These are phyloP conservation scores for Diaporthe longicolla DNA, from an alignment of 2,329 filamentous ascomycete species.

Conservation along the genomic window DNA sequence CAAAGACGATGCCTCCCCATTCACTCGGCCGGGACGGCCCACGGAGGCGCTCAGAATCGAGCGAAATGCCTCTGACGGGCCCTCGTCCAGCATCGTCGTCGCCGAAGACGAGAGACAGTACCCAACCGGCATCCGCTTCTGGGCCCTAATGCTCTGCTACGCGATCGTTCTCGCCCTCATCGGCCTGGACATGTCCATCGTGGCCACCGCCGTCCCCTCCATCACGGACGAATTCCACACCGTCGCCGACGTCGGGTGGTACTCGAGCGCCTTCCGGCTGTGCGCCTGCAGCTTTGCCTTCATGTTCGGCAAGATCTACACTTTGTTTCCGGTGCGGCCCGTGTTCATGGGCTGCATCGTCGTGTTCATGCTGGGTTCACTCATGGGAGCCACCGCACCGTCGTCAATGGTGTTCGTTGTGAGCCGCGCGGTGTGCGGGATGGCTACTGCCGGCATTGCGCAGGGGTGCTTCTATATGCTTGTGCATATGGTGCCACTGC, in stretches of 20 bases:
- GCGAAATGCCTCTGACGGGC: not conserved
- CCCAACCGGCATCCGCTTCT: constrained; percentile 39
- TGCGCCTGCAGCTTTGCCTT: constrained; percentile 41
- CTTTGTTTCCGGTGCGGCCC: constrained; percentile 26
- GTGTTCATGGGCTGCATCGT: constrained; percentile 37
- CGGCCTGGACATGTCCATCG: constrained; percentile 37
- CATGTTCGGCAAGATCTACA: constrained; percentile 41
- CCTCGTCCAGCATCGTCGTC: not conserved
- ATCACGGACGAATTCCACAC: constrained; percentile 42
- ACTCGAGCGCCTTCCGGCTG: constrained; percentile 38
- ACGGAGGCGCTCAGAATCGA: constrained; percentile 1
- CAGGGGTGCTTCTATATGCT: constrained; percentile 41
- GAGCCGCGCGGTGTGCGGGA: constrained; percentile 39
- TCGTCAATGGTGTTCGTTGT: constrained; percentile 32
- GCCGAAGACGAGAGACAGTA: constrained; percentile 38
- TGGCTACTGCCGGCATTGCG: constrained; percentile 20
- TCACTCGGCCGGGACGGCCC: constrained; percentile 21
- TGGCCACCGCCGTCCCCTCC: constrained; percentile 39
- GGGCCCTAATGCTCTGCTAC: constrained; percentile 37
- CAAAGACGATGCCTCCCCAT: not conserved
- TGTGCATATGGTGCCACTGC: constrained; percentile 36
- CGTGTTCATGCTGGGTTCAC: constrained; percentile 38
- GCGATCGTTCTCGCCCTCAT: constrained; percentile 36
- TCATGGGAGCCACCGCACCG: constrained; percentile 37
- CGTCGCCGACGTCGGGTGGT: constrained; percentile 41